Evolutionary conservation across 2,329 filamentous ascomycete genomes (phyloP), one percentile per base, ranked within the genome.

Genomic region (Bipolaris oryzae): DNA sequence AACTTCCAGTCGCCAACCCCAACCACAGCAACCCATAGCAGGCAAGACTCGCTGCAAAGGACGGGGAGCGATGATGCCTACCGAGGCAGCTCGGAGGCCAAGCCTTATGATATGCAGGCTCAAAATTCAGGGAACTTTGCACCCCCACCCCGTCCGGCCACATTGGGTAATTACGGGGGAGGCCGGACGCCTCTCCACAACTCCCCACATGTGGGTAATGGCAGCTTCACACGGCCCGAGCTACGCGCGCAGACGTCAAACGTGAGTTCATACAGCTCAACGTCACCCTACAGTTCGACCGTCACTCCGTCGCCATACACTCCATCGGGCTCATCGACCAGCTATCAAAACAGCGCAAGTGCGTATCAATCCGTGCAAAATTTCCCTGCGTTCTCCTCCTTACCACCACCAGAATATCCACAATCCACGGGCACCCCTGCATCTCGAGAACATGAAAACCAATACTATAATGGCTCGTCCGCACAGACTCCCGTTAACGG

Each of bases 361-460:
- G 73, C 76, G 38, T 90, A 86, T 69, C 83, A 87, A 21, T 75
- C 80, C 35, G 84, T 87, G 53, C 82, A 87, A 60, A 87, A 83
- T 60, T 87, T 88, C 57, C 81, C 86, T 28, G 81, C 84, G 0
- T 88, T 90, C 65, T 83, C 73, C 7, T 70, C 82, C 55, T 76
- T 90, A 44, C 86, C 87, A 34, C 87, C 44, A 82, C 87, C 28
- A 83, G 87, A 65, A 85, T 87, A 69, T 68, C 64, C 58, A 57
- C 69, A 70, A 25, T 66, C 70, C 47, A 45, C 69, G 6, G 61
- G 51, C 50, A 75, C 78, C 1, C 73, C 81, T 23, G 73, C 77
- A 15, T 61, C 69, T 31, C 66, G 69, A 63, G 71, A 68, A 35
- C 72, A 70, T 53, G 70, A 75, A 51, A 70, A 66, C 61, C 66